phyloP scores from a whole-genome alignment of 352 stramenopile genomes.

The Phytophthora idaei region DNA sequence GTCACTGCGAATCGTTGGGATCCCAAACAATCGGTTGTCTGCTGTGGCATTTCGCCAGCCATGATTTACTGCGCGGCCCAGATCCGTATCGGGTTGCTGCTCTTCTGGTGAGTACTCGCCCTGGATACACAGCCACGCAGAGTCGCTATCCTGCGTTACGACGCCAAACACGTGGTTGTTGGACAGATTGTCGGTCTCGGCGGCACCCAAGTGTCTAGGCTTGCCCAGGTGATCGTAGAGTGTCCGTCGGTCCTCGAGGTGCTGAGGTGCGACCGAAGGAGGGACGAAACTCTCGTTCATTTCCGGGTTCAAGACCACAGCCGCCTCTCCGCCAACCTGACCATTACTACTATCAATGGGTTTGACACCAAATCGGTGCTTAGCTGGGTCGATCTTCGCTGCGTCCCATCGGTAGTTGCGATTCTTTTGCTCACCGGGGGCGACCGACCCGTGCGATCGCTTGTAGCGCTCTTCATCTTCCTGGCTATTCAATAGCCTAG shows the following conservation, averaged over 20 bases:
- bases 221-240: constrained; percentile 79
- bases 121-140: constrained; percentile 80
- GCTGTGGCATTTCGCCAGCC: constrained; percentile 85
- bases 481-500: constrained; percentile 52
- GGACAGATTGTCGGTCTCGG: constrained; percentile 40
- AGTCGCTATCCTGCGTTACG: constrained; percentile 56
- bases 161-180: constrained; percentile 70
- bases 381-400: constrained; percentile 67
- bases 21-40: constrained; percentile 73
- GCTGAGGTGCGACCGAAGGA: constrained; percentile 54
- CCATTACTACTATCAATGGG: constrained; percentile 3
- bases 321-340: constrained; percentile 48
- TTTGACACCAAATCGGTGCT: constrained; percentile 76
- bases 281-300: constrained; percentile 61
- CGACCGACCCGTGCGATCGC: constrained; percentile 74
- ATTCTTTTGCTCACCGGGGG: constrained; percentile 86
- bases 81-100: constrained; percentile 80
- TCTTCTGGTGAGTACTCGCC: constrained; percentile 82
- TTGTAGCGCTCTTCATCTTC: constrained; percentile 78
- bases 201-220: constrained; percentile 60
- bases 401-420: constrained; percentile 83
- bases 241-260: constrained; percentile 78
- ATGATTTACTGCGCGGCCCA: constrained; percentile 82
- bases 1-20: constrained; percentile 87
- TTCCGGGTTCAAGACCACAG: constrained; percentile 68